These are phyloP conservation scores for Verbena officinalis DNA, from an alignment of 257 asterid genomes.

Conservation along the genomic window DNA sequence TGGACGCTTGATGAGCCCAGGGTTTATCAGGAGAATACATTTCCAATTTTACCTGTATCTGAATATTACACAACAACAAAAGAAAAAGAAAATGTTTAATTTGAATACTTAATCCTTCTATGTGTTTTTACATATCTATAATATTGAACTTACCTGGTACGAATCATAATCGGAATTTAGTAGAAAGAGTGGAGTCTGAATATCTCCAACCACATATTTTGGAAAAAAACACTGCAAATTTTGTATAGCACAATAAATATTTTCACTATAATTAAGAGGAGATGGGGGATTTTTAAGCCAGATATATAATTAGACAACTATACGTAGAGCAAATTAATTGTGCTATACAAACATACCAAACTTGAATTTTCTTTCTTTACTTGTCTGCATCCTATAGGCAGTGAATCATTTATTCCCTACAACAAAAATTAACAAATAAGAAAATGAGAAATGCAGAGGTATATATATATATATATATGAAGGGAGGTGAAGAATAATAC, in stretches of 20 bases:
- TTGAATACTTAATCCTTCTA: no score
- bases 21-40: no score
- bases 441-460: background rate
- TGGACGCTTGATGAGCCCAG: no score
- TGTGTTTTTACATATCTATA: no score
- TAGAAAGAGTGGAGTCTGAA: slow-evolving; percentile 38
- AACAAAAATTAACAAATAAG: background rate
- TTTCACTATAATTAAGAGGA: background rate
- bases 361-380: slow-evolving; percentile 27
- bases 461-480: background rate
- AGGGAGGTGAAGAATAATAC: slow-evolving; percentile 2
- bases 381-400: slow-evolving; percentile 38
- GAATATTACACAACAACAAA: no score
- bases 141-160: slow-evolving; percentile 31
- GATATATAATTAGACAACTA: background rate
- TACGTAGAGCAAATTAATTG: no score
- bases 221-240: slow-evolving; percentile 42
- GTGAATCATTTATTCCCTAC: slow-evolving; percentile 26
- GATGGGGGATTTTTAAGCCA: background rate
- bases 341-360: slow-evolving; percentile 45
- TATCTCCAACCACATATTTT: slow-evolving; percentile 34
- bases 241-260: background rate
- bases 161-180: slow-evolving; percentile 36
- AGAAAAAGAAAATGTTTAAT: no score
- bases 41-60: no score